Percentiles rank a stretch among this genome's conserved stretches.
Evolutionary conservation across 2,329 filamentous ascomycete genomes (phyloP).

Genomic region (Thyridium curvatum): DNA sequence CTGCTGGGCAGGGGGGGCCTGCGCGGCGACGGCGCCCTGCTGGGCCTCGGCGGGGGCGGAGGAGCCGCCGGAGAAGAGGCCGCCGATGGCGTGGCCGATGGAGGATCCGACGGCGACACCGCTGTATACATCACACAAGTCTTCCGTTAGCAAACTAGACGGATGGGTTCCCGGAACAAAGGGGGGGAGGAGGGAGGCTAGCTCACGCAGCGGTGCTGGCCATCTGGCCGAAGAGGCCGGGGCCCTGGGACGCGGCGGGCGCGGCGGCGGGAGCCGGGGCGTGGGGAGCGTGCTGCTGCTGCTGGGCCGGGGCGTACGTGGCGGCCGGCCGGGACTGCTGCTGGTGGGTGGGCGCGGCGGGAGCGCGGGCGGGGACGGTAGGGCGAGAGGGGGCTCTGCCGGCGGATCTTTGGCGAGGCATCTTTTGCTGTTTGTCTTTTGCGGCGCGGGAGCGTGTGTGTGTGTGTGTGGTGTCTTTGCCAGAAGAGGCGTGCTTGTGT

Average conservation of each 20-base stretch:
- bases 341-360: slow-evolving; percentile 35
- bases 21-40: slow-evolving; percentile 38
- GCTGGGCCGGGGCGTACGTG: slow-evolving; percentile 47
- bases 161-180: neutral
- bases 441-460: neutral
- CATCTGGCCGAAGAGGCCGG: slow-evolving; percentile 93
- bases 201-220: slow-evolving; percentile 96
- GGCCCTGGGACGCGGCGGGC: slow-evolving; percentile 55
- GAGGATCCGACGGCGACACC: slow-evolving; percentile 95
- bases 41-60: slow-evolving; percentile 46
- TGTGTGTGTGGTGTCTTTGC: neutral
- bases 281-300: slow-evolving; percentile 35
- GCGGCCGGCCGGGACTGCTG: slow-evolving; percentile 66
- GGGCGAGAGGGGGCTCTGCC: slow-evolving; percentile 4
- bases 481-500: neutral
- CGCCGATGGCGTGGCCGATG: slow-evolving; percentile 89
- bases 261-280: slow-evolving; percentile 38
- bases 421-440: neutral
- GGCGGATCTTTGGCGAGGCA: slow-evolving; percentile 4
- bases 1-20: slow-evolving; percentile 45
- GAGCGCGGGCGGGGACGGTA: slow-evolving; percentile 28
- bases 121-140: slow-evolving; percentile 37
- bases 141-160: neutral
- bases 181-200: slow-evolving; percentile 18
- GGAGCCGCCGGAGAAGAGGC: slow-evolving; percentile 74